These are phyloP conservation scores for Penicillium herquei DNA, from an alignment of 495 filamentous ascomycete species.

Conservation along the genomic window DNA sequence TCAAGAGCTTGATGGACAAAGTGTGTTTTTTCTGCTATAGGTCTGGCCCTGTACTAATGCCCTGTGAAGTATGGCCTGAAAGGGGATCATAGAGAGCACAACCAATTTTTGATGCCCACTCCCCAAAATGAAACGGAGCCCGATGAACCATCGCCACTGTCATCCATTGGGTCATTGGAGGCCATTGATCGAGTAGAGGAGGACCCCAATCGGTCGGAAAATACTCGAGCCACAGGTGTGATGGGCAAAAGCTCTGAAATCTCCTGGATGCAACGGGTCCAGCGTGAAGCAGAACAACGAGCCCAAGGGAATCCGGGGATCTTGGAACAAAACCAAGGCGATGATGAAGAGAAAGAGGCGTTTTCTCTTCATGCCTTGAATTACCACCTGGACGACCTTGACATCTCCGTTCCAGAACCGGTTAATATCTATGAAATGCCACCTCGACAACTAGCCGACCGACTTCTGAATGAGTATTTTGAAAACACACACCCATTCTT, in stretches of 20 bases:
- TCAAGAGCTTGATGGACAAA: constrained; percentile 38
- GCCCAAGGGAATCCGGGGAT: constrained; percentile 11
- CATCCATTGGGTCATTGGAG: constrained; percentile 54
- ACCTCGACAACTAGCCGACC: constrained; percentile 44
- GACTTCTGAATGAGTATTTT: constrained; percentile 53
- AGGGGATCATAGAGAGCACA: neutral
- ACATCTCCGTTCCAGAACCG: constrained; percentile 35
- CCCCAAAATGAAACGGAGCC: constrained; percentile 10
- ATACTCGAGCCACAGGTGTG: constrained; percentile 50
- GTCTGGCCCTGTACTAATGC: neutral
- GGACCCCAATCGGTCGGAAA: constrained; percentile 49
- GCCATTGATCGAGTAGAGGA: constrained; percentile 55
- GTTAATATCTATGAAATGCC: constrained; percentile 54
- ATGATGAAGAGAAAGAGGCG: constrained; percentile 5
- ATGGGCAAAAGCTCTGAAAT: constrained; percentile 61
- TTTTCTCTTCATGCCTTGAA: constrained; percentile 30
- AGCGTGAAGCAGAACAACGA: constrained; percentile 20
- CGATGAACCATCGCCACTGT: constrained; percentile 19
- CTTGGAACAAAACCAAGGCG: constrained; percentile 9
- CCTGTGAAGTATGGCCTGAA: constrained; percentile 7
- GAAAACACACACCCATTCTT: constrained; percentile 47
- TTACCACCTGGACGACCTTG: constrained; percentile 58
- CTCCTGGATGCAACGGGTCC: constrained; percentile 54
- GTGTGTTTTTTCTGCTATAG: constrained; percentile 21
- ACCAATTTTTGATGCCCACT: constrained; percentile 5